phyloP scores from a whole-genome alignment of 305 asterid genomes.

The Fraxinus dipetala region DNA sequence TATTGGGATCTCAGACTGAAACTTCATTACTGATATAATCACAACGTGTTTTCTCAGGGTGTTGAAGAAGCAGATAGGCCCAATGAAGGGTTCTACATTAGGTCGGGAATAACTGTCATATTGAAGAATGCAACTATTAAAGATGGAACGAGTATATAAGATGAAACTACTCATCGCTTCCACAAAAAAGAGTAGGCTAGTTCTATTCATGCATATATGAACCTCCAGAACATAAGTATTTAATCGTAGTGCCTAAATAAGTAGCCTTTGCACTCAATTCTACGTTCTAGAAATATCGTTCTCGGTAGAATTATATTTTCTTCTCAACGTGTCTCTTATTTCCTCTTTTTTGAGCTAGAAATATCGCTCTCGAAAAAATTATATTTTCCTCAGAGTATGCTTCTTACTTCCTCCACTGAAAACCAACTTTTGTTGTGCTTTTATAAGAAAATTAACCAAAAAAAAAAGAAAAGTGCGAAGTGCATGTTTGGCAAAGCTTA shows the following conservation, averaged over 20 bases:
- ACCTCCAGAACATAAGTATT: not conserved
- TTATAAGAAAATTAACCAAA: not conserved
- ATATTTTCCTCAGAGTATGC: not conserved
- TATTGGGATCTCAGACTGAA: not conserved
- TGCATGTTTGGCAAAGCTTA: not conserved
- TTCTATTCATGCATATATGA: not conserved
- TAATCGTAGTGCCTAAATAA: not conserved
- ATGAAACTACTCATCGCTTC: not conserved
- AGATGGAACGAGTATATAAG: conserved; percentile 69
- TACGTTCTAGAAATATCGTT: not conserved
- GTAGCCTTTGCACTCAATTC: not conserved
- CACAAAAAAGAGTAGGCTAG: not conserved
- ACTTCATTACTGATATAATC: not conserved
- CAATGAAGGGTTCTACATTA: conserved; percentile 75
- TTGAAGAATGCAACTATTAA: conserved; percentile 77
- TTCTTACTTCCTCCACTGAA: not conserved
- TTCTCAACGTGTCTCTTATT: not conserved
- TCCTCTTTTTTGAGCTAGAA: not conserved
- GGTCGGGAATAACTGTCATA: conserved; percentile 80
- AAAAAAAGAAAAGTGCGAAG: not conserved
- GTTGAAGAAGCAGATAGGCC: conserved; percentile 82
- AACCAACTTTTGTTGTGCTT: not conserved
- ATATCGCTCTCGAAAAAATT: not conserved
- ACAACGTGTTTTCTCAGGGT: conserved; percentile 35
- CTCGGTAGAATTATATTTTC: not conserved